Conservation (phyloP, 2,329 filamentous ascomycete genomes). For the Fusarium dimerum region DNA sequence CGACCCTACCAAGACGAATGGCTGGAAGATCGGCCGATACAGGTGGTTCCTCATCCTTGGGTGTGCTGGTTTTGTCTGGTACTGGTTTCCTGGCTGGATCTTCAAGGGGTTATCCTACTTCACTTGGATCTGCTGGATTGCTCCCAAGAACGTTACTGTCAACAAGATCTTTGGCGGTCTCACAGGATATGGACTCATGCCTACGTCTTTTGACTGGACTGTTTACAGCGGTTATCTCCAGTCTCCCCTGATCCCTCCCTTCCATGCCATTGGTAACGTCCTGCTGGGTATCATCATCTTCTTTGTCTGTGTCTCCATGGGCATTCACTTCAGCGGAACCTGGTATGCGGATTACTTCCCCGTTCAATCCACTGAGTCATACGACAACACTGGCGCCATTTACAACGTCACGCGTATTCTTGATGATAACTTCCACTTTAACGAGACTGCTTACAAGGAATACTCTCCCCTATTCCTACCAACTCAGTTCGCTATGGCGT, state of each 20-base stretch:
- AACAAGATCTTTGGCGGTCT: conserved; percentile 64
- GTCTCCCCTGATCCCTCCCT: conserved; percentile 54
- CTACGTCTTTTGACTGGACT: conserved; percentile 60
- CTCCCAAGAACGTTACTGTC: conserved; percentile 59
- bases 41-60: conserved; percentile 62
- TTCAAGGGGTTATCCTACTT: conserved; percentile 64
- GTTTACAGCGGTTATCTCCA: conserved; percentile 49
- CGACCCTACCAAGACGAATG: conserved; percentile 52
- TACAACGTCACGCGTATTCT: conserved; percentile 66
- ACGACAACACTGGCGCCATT: conserved; percentile 61
- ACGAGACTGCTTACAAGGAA: conserved; percentile 59
- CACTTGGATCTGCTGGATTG: conserved; percentile 62
- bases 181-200: conserved; percentile 59
- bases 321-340: conserved; percentile 57
- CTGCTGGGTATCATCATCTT: conserved; percentile 55
- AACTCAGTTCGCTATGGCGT: conserved; percentile 60
- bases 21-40: conserved; percentile 66
- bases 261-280: conserved; percentile 58
- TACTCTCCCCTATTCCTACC: conserved; percentile 69
- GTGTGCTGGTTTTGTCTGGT: conserved; percentile 52
- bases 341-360: conserved; percentile 64
- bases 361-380: conserved; percentile 60
- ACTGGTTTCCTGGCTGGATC: conserved; percentile 64
- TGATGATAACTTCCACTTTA: conserved; percentile 55
- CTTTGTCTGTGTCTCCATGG: conserved; percentile 57